Evolutionary conservation across 2,329 filamentous ascomycete genomes (phyloP), one percentile per base, ranked within the genome.

Genomic region (Tolypocladium sp.): DNA sequence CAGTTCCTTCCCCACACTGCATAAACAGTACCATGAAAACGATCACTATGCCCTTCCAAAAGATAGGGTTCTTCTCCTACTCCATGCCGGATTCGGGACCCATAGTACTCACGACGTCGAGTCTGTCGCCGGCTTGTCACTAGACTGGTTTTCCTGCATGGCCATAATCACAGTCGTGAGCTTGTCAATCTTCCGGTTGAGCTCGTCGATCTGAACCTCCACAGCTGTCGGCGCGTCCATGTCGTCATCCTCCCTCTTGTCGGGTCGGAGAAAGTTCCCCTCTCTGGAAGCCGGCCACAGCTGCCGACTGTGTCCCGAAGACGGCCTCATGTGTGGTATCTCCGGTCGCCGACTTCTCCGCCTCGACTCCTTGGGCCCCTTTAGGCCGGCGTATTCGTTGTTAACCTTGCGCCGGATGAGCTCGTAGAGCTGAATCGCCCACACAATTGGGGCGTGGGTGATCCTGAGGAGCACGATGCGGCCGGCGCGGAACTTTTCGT

Each of bases 361-460:
- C 63, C 65, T 63, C 52, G 59, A 58, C 62, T 71, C 68, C 25
- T 70, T 73, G 0, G 77, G 78, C 3, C 78, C 83, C 66, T 76
- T 78, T 71, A 79, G 82, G 35, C 73, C 77, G 59, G 75, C 76
- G 63, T 76, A 80, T 57, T 77, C 77, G 56, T 79, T 65, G 15
- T 68, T 62, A 9, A 74, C 65, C 56, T 73, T 75, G 59, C 71
- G 71, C 27, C 73, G 71, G 53, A 82, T 63, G 65, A 76, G 76
- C 72, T 91, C 88, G 69, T 88, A 91, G n/a, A 79, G 67, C 70
- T 83, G 81, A 64, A 92, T 92, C 53, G 79, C 74, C n/a, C 74
- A 82, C 35, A 92, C 87, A 62, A 90, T 84, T 38, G 89, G 89
- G 54, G 84, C 75, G 65, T 87, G 85, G 0, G 84, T 87, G 5